Conservation (phyloP, 352 stramenopile species). For the Thalassiosira delicatula region DNA sequence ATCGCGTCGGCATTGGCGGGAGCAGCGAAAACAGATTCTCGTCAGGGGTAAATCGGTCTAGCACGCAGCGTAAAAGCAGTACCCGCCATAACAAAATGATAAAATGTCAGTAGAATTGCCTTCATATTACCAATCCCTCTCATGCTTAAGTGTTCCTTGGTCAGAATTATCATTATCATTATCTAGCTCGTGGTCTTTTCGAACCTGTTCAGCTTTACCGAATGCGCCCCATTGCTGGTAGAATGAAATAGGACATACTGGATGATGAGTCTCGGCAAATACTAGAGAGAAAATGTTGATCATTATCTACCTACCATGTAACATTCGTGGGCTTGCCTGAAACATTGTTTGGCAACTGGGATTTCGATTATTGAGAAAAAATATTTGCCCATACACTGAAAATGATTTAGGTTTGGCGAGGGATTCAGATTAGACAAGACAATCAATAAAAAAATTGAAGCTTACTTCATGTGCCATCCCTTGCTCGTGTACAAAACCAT, state of each 20-base stretch:
- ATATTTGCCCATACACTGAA: constrained; percentile 8
- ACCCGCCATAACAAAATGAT: too few species aligned
- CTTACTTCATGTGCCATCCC: constrained; percentile 16
- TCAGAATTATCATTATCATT: not conserved
- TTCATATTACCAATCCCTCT: not conserved
- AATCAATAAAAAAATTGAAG: not conserved
- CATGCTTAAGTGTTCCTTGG: not conserved
- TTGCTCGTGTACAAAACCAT: constrained; percentile 17
- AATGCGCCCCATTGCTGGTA: not conserved
- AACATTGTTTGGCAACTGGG: not conserved
- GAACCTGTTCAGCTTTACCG: not conserved
- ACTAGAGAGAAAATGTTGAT: too few species aligned
- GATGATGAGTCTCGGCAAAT: too few species aligned
- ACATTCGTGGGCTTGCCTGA: constrained; percentile 9
- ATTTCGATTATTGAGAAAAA: constrained; percentile 14
- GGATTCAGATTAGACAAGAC: not conserved
- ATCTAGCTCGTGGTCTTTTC: not conserved
- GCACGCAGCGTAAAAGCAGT: too few species aligned
- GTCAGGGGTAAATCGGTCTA: too few species aligned
- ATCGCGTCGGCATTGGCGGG: too few species aligned
- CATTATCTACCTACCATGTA: constrained; percentile 4
- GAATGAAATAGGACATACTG: too few species aligned
- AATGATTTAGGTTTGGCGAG: too few species aligned
- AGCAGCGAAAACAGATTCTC: too few species aligned
- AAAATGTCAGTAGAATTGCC: too few species aligned